phyloP scores from a whole-genome alignment of 2,329 filamentous ascomycete genomes.

The Diplodia corticola region DNA sequence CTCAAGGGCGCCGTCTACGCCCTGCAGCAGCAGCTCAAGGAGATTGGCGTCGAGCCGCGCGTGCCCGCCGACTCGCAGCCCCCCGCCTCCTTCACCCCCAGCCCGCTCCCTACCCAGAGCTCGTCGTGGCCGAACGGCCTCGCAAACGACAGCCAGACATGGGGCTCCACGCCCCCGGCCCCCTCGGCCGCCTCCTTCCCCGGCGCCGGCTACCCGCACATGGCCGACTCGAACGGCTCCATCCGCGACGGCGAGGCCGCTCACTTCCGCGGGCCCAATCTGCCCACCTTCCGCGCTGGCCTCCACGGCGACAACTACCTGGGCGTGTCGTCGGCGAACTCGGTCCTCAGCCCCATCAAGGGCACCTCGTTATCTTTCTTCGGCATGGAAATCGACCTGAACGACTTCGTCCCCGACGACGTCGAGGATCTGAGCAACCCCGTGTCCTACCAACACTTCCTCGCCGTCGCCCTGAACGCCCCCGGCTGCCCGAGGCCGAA shows the following conservation, averaged over 20 bases:
- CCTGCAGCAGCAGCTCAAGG: conserved; percentile 65
- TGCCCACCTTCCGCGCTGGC: conserved; percentile 50
- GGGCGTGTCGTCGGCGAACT: conserved; percentile 63
- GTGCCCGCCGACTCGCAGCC: conserved; percentile 32
- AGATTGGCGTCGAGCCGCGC: conserved; percentile 62
- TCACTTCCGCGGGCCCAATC: conserved; percentile 29
- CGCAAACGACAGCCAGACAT: conserved; percentile 24
- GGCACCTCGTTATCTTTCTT: conserved; percentile 76
- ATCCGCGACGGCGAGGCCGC: conserved; percentile 27
- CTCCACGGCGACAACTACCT: conserved; percentile 63
- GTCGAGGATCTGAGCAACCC: conserved; percentile 58
- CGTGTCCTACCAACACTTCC: conserved; percentile 70
- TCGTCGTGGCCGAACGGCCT: conserved; percentile 27
- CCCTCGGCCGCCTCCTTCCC: conserved; percentile 29
- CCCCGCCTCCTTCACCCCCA: conserved; percentile 33
- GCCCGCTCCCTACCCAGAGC: conserved; percentile 25
- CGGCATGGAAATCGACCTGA: conserved; percentile 76
- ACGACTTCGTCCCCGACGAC: conserved; percentile 67
- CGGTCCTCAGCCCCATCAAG: conserved; percentile 70
- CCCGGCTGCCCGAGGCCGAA: conserved; percentile 2
- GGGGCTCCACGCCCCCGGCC: conserved; percentile 29
- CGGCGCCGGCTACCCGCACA: conserved; percentile 26
- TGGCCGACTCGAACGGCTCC: conserved; percentile 20
- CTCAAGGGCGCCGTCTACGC: conserved; percentile 67
- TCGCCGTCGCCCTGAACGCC: conserved; percentile 62